These are phyloP conservation scores for Arachis stenosperma DNA, from an alignment of 306 rosid species.

Conservation along the genomic window DNA sequence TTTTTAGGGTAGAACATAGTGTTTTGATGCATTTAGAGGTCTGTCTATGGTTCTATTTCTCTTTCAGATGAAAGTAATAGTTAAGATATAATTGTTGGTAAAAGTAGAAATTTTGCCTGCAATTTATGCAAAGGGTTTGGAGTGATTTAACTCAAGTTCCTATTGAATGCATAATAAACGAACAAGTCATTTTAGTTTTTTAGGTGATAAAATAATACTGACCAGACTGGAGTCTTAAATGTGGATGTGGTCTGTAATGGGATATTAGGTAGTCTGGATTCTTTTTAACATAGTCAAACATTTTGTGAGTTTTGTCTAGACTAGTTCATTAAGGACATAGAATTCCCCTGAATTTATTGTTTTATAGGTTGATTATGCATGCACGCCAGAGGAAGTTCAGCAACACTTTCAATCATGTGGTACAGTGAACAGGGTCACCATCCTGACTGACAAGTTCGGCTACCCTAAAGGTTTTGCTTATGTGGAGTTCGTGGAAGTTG, in stretches of 20 bases:
- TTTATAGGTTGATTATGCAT: constrained; percentile 90
- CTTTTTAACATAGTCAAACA: constrained; percentile 28
- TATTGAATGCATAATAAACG: constrained; percentile 14
- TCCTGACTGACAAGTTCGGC: constrained; percentile 87
- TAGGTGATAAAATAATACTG: constrained; percentile 7
- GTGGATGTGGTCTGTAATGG: neutral
- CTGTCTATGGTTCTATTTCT: neutral
- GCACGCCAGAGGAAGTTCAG: constrained; percentile 99
- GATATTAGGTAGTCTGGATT: constrained; percentile 11
- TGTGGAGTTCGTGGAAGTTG: constrained; percentile 86
- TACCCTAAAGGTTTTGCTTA: constrained; percentile 97
- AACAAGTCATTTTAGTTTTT: neutral
- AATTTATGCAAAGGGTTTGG: neutral
- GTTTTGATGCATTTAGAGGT: constrained; percentile 11
- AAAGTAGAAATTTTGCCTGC: neutral
- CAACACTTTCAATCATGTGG: constrained; percentile 96
- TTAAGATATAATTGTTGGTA: constrained; percentile 4
- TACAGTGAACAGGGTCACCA: constrained; percentile 89
- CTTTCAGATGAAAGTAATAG: neutral
- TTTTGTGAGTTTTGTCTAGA: constrained; percentile 15
- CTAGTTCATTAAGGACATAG: constrained; percentile 31
- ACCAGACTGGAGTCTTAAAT: constrained; percentile 3
- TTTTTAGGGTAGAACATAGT: constrained; percentile 17
- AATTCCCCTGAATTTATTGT: constrained; percentile 37
- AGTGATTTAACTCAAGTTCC: constrained; percentile 1